A percentile compares a stretch with the other conserved stretches of the same genome.
Conservation (phyloP, 495 filamentous ascomycete species). For the Aspergillus campestris region DNA sequence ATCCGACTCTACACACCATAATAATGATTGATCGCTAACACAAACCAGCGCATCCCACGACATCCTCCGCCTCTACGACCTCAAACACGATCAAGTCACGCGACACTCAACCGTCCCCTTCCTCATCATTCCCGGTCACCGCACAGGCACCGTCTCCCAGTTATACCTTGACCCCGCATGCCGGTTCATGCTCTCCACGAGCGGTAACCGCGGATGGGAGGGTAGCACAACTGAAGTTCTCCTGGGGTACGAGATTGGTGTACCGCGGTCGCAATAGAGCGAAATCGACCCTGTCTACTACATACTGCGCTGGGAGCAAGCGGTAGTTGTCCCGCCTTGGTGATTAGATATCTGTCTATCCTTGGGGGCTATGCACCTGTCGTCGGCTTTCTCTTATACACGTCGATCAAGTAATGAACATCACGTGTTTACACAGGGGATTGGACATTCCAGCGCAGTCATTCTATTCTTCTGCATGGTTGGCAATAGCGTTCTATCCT, state of each 20-base stretch:
- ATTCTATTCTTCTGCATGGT: too few species aligned
- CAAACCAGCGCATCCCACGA: conserved; percentile 73
- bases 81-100: conserved; percentile 55
- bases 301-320: too few species aligned
- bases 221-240: conserved; percentile 85
- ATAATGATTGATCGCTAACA: background rate
- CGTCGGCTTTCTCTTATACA: too few species aligned
- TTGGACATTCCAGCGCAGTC: too few species aligned
- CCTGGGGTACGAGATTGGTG: conserved; percentile 85
- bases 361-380: background rate
- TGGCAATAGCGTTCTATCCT: too few species aligned
- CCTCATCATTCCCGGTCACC: conserved; percentile 87
- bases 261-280: conserved; percentile 21
- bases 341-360: too few species aligned
- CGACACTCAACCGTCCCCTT: conserved; percentile 83
- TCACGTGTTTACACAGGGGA: too few species aligned
- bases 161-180: conserved; percentile 83
- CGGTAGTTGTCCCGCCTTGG: too few species aligned
- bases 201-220: conserved; percentile 92
- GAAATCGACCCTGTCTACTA: background rate
- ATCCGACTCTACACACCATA: background rate
- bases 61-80: conserved; percentile 85
- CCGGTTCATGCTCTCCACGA: conserved; percentile 81
- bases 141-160: conserved; percentile 79
- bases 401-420: too few species aligned